Evolutionary conservation across 2,329 filamentous ascomycete genomes (phyloP), one percentile per base, ranked within the genome.

Genomic region (Tricladium varicosporioides): DNA sequence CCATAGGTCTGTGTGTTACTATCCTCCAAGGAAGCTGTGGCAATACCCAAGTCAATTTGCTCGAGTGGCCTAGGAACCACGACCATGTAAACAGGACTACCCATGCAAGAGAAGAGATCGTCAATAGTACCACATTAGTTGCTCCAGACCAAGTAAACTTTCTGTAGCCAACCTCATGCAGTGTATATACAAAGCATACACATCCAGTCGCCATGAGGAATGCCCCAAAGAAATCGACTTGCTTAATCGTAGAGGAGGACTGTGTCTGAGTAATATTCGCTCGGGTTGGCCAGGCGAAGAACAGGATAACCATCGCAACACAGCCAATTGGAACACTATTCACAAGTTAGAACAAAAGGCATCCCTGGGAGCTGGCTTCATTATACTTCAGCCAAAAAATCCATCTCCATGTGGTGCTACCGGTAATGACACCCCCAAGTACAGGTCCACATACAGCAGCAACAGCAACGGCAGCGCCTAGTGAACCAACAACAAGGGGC

Each of bases 371-470:
- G 31, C 22, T 2, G 10, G 32, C 14, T 54, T 16, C 18, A 16
- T 13, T 31, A 27, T 47, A 60, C 58, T 85, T 85, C 65, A 85
- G 78, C 78, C 79, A 84, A 67, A 85, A 85, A 1, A 83, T 73
- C 62, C 62, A 64, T 16, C 62, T 42, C 62, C 60, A 64, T 1
- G 54, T 58, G 7, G 56, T 51, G 13, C 56, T 22, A 4, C 33
- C 31, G 5, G 55, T 57, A 13, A 63, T 50, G 2, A 54, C 51
- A 40, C 62, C 60, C 1, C 62, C 62, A 33, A 63, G 16, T 1
- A 63, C 42, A 14, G 62, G 62, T 1, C 59, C 59, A 1, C 44
- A 14, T 2, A 71, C 70, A 22, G 73, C 69, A 18, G 70, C 69
- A 42, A 72, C 63, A 27, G 48, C 52, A 5, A 74, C 63, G 2